Percentiles rank a stretch among this genome's conserved stretches.
phyloP scores from a whole-genome alignment of 1,284 basidiomycete species.

The Erythrobasidium hasegawianum region DNA sequence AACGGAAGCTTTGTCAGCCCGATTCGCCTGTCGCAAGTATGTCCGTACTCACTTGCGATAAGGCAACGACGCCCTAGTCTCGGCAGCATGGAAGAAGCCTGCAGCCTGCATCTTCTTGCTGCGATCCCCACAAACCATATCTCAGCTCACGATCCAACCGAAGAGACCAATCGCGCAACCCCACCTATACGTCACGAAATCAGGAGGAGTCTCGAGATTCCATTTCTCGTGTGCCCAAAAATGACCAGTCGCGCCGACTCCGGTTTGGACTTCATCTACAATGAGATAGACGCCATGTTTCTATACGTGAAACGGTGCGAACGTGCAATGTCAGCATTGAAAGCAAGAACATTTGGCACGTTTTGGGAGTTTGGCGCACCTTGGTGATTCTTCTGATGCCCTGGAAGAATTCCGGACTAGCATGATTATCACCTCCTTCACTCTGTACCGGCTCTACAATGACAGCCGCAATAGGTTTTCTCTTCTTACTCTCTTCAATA shows the following conservation, averaged over 20 bases:
- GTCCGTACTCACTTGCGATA: slow-evolving; percentile 53
- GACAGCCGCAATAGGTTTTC: slow-evolving; percentile 55
- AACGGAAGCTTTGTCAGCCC: no score
- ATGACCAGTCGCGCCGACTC: slow-evolving; percentile 55
- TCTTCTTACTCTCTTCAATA: slow-evolving; percentile 49
- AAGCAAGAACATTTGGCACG: no score
- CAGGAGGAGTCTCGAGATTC: slow-evolving; percentile 52
- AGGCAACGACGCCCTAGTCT: slow-evolving; percentile 53
- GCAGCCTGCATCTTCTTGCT: slow-evolving; percentile 55
- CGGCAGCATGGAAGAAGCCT: slow-evolving; percentile 55
- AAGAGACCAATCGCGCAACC: no score
- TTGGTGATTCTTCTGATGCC: slow-evolving; percentile 53
- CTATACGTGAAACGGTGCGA: no score
- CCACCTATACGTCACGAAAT: slow-evolving; percentile 58
- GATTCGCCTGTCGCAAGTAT: no score
- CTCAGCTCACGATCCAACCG: no score
- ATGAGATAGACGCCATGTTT: slow-evolving; percentile 56
- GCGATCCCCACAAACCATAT: no score
- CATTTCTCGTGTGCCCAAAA: slow-evolving; percentile 60
- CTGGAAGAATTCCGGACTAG: slow-evolving; percentile 56
- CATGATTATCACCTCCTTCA: slow-evolving; percentile 57
- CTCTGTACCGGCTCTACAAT: slow-evolving; percentile 57
- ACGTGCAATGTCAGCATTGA: no score
- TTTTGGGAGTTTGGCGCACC: no score
- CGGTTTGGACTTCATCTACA: slow-evolving; percentile 56